These are phyloP conservation scores for Flaveria brownii DNA, from an alignment of 129 eudicot species.

Conservation along the genomic window DNA sequence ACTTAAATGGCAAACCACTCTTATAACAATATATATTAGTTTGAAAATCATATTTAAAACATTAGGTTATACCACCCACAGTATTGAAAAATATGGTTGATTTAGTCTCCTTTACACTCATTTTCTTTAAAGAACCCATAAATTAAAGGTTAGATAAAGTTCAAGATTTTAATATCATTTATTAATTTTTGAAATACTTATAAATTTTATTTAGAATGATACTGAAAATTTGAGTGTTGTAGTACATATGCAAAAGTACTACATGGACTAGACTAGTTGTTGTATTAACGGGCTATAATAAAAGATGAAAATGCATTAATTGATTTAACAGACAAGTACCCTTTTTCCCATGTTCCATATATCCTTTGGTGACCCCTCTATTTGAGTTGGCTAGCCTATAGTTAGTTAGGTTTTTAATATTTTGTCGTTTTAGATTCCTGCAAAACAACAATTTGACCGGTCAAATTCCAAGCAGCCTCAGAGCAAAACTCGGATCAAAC, in stretches of 20 bases:
- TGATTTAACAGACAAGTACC: slow-evolving; percentile 23
- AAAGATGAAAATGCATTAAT: slow-evolving; percentile 6
- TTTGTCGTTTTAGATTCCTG: slow-evolving; percentile 50
- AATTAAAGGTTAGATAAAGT: background rate
- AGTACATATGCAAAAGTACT: slow-evolving; percentile 28
- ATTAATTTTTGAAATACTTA: background rate
- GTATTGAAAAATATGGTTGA: background rate
- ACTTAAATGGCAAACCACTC: background rate
- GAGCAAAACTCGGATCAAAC: slow-evolving; percentile 51
- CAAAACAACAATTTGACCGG: slow-evolving; percentile 76
- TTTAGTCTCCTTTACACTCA: background rate
- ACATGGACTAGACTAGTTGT: slow-evolving; percentile 7
- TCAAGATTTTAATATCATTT: background rate
- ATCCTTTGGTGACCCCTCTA: background rate
- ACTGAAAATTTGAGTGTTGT: background rate
- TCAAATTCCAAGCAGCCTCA: slow-evolving; percentile 59
- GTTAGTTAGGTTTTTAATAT: too few species aligned
- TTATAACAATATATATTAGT: background rate
- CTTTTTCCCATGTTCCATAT: slow-evolving; percentile 27
- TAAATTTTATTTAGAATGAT: background rate
- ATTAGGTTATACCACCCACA: too few species aligned
- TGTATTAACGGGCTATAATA: slow-evolving; percentile 12
- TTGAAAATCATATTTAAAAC: background rate
- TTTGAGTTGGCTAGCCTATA: too few species aligned
- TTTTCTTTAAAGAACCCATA: background rate